phyloP scores from a whole-genome alignment of 2,329 filamentous ascomycete species.

The Venturia nashicola region DNA sequence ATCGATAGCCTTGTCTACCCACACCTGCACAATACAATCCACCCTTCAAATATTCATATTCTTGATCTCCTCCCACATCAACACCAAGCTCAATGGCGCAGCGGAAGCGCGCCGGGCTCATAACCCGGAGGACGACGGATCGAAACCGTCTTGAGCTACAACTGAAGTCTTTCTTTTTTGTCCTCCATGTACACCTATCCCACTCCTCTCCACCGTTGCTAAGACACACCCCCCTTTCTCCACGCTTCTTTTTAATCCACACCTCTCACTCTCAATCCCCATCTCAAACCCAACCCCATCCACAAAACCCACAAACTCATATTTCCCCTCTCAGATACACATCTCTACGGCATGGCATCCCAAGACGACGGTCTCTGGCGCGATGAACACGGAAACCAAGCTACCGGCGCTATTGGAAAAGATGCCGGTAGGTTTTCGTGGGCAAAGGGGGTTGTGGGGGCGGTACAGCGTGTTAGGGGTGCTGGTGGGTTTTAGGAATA shows the following conservation, averaged over 20 bases:
- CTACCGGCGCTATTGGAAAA: slow-evolving; percentile 27
- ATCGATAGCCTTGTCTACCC: background rate
- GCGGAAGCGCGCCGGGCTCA: slow-evolving; percentile 6
- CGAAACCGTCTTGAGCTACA: slow-evolving; percentile 2
- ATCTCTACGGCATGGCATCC: slow-evolving; percentile 41
- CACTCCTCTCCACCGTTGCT: background rate
- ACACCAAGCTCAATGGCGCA: slow-evolving; percentile 3
- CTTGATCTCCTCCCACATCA: background rate
- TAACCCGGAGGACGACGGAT: slow-evolving; percentile 4
- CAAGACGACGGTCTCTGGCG: slow-evolving; percentile 50
- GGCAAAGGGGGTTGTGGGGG: slow-evolving; percentile 45
- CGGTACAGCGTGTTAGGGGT: slow-evolving; percentile 45
- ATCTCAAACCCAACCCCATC: too few relatives aligned
- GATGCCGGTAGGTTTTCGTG: slow-evolving; percentile 45
- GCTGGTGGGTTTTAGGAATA: slow-evolving; percentile 40
- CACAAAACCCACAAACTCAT: too few relatives aligned
- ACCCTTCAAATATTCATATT: too few relatives aligned
- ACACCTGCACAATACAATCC: background rate
- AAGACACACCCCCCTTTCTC: background rate
- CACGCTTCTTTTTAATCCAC: background rate
- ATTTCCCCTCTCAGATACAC: slow-evolving; percentile 33
- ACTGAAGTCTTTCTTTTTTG: background rate
- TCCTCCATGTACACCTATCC: background rate
- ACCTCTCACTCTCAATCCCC: background rate
- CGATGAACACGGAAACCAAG: slow-evolving; percentile 32